These are phyloP conservation scores for Cryphonectria naterciae DNA, from an alignment of 2,329 filamentous ascomycete genomes.

Conservation along the genomic window DNA sequence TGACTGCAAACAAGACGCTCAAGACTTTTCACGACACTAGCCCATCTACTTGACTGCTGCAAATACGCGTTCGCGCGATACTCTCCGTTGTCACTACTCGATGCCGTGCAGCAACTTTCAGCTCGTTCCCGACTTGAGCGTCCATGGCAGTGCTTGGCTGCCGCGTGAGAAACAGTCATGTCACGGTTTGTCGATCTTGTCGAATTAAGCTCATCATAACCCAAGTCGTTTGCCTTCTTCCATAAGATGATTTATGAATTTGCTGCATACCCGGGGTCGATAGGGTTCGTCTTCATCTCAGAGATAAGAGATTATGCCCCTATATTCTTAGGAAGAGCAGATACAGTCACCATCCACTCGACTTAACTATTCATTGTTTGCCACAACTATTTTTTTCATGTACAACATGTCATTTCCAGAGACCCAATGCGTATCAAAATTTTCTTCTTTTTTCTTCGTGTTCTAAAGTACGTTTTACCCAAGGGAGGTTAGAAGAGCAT, in stretches of 20 bases:
- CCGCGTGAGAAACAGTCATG: not conserved
- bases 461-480: not conserved
- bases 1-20: too few relatives aligned
- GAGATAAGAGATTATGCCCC: too few relatives aligned
- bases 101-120: not conserved
- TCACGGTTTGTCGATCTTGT: not conserved
- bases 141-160: not conserved
- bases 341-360: too few relatives aligned
- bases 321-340: too few relatives aligned
- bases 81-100: not conserved
- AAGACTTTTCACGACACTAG: too few relatives aligned
- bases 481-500: not conserved
- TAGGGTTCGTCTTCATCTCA: not conserved
- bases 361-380: not conserved
- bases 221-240: not conserved
- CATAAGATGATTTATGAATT: not conserved
- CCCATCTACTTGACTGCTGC: not conserved
- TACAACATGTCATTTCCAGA: not conserved
- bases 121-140: not conserved
- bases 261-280: too few relatives aligned
- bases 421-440: not conserved
- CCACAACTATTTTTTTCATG: not conserved
- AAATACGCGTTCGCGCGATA: not conserved
- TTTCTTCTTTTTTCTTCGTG: not conserved
- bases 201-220: not conserved